Conservation (phyloP, 768 basidiomycete genomes). For the Ramaria sp. region DNA sequence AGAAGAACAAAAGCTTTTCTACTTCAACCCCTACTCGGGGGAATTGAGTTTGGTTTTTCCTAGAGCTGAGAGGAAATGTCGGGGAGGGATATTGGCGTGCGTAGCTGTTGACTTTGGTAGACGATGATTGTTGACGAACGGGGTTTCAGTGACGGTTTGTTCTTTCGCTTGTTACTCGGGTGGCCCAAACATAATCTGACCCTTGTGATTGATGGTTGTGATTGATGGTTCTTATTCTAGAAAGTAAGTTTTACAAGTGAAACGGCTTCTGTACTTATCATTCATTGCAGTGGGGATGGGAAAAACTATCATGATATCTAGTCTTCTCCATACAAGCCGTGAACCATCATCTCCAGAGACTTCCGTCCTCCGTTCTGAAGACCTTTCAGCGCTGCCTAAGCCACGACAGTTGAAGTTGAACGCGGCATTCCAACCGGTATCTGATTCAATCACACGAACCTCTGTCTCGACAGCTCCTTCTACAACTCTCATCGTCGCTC, state of each 20-base stretch:
- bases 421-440: slow-evolving; percentile 43
- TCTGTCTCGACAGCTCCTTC: slow-evolving; percentile 23
- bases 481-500: slow-evolving; percentile 85
- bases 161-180: slow-evolving; percentile 2
- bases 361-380: slow-evolving; percentile 17
- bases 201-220: too few relatives aligned
- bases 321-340: slow-evolving; percentile 74
- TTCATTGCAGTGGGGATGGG: slow-evolving; percentile 82
- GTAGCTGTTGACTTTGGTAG: slow-evolving; percentile 19
- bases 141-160: slow-evolving; percentile 29
- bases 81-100: slow-evolving; percentile 87
- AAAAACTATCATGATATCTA: slow-evolving; percentile 88
- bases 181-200: background rate
- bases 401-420: slow-evolving; percentile 52
- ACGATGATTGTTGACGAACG: background rate
- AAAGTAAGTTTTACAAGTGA: slow-evolving; percentile 30
- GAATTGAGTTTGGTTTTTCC: slow-evolving; percentile 84
- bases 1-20: slow-evolving; percentile 67
- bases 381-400: slow-evolving; percentile 23
- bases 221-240: slow-evolving; percentile 19
- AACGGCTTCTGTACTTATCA: background rate
- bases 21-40: slow-evolving; percentile 86
- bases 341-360: slow-evolving; percentile 29
- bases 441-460: slow-evolving; percentile 9
- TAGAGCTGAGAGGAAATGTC: slow-evolving; percentile 59